Base-by-base conservation (phyloP, 2,329 filamentous ascomycete genomes). In the Arthrobotrys sphaeroides region DNA sequence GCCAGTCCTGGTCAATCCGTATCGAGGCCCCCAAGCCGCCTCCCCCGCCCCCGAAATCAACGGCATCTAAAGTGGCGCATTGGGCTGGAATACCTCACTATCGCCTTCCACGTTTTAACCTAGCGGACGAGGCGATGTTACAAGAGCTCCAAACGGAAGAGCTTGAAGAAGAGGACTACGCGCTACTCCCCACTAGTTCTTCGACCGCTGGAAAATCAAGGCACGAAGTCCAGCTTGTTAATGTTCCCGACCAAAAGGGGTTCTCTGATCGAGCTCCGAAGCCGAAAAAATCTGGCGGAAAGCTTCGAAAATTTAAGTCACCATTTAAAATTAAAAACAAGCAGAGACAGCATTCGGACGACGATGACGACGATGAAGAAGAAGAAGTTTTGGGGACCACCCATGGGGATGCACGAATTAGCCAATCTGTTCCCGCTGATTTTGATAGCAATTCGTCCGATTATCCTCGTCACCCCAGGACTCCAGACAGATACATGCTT, bases 41-140 rank as follows among this genome's bases (percentile, higher is more conserved):
- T 24, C 62, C 28, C 3, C 72, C 64, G n/a, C 47, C 38, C 6
- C 64, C 57, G 16, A 59, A 43, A 4, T 69, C 72, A 28, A 53
- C 64, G 10, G 72, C 57, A 2, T 69, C 64, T 5, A 68, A 36
- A 33, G 42, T 75, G 18, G 72, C 72, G 5, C 72, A 75, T 16
- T 75, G 72, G 72, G 72, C 64, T 18, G 72, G 72, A 33, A 62
- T 75, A 64, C 72, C 72, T 20, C 72, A 65, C 33, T 75, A 75
- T 33, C 64, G 72, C 16, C 64, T 75, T 53, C 72, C 72, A 33
- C 61, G 72, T 38, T 75, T 75, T 45, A 69, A 75, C 49, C 49
- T 75, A 16, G 28, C 64, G 20, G 72, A 75, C 22, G 72, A 75
- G 38, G 72, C 64, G 22, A 64, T 75, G 64, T 49, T 75, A 28